Evolutionary conservation across 208 protist genomes (phyloP).

Genomic region (Leptomonas seymouri): DNA sequence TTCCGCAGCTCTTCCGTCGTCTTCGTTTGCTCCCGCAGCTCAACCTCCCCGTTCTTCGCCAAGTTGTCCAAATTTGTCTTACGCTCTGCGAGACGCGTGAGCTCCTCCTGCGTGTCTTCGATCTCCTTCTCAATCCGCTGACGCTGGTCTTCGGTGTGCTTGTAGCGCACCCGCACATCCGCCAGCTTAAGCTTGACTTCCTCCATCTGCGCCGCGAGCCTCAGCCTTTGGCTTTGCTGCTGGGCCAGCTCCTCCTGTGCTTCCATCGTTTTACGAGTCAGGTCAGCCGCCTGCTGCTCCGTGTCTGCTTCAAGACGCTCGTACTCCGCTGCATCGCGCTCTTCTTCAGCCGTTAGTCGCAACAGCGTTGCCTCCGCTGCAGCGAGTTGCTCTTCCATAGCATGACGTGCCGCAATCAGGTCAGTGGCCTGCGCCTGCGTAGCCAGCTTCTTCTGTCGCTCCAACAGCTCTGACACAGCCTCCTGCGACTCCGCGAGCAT

Average conservation of each 20-base stretch:
- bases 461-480: constrained; percentile 30
- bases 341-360: constrained; percentile 53
- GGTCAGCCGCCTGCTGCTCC: constrained; percentile 61
- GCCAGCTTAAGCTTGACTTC: constrained; percentile 39
- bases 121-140: constrained; percentile 76
- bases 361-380: constrained; percentile 45
- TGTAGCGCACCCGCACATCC: constrained; percentile 48
- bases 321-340: constrained; percentile 58
- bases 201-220: constrained; percentile 36
- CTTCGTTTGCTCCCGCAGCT: constrained; percentile 60
- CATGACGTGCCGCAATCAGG: constrained; percentile 40
- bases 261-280: constrained; percentile 57
- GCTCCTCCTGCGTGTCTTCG: constrained; percentile 77
- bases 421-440: constrained; percentile 45
- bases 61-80: constrained; percentile 63
- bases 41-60: constrained; percentile 81
- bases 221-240: constrained; percentile 44
- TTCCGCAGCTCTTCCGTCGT: constrained; percentile 55
- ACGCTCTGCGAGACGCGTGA: constrained; percentile 60
- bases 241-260: constrained; percentile 61
- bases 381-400: constrained; percentile 62
- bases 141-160: constrained; percentile 50
- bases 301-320: constrained; percentile 81
- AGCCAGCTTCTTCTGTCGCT: constrained; percentile 38
- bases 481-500: constrained; percentile 38